A percentile compares a stretch with the other conserved stretches of the same genome.
phyloP scores from a whole-genome alignment of 495 filamentous ascomycete genomes.

The Annulohypoxylon moriforme region DNA sequence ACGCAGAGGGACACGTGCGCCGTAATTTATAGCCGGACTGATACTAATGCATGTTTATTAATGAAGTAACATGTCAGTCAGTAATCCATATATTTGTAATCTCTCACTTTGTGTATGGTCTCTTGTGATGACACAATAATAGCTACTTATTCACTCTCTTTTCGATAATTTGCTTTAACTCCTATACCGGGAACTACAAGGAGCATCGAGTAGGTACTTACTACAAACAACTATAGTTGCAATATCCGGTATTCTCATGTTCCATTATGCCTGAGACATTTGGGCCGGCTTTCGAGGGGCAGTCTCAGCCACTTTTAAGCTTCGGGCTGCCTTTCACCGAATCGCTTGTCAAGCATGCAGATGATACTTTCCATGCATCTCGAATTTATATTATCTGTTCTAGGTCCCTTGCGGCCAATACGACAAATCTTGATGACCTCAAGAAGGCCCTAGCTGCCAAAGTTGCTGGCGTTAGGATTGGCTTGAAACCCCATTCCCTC shows the following conservation, averaged over 20 bases:
- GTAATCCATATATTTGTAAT: constrained; percentile 23
- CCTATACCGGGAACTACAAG: not conserved
- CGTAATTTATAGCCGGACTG: not conserved
- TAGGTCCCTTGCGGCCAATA: constrained; percentile 62
- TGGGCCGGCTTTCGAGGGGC: constrained; percentile 39
- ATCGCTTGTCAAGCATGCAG: constrained; percentile 52
- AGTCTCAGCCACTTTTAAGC: constrained; percentile 45
- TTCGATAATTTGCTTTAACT: not conserved
- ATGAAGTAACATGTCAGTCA: not conserved
- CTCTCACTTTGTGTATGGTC: not conserved
- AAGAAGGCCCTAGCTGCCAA: constrained; percentile 53
- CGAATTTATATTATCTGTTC: constrained; percentile 69
- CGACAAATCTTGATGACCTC: constrained; percentile 57
- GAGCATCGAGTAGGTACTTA: not conserved
- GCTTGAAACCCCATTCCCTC: constrained; percentile 68
- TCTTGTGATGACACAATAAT: constrained; percentile 5
- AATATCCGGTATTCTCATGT: not conserved
- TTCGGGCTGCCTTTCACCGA: constrained; percentile 51
- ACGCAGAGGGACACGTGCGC: not conserved
- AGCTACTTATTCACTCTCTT: not conserved
- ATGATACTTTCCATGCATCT: constrained; percentile 55
- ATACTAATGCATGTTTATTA: not conserved
- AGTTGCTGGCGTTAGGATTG: constrained; percentile 61
- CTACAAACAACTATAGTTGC: not conserved
- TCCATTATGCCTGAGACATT: constrained; percentile 37